Evolutionary conservation across 164 flowering plant genomes (phyloP).

Genomic region (Sedum album): DNA sequence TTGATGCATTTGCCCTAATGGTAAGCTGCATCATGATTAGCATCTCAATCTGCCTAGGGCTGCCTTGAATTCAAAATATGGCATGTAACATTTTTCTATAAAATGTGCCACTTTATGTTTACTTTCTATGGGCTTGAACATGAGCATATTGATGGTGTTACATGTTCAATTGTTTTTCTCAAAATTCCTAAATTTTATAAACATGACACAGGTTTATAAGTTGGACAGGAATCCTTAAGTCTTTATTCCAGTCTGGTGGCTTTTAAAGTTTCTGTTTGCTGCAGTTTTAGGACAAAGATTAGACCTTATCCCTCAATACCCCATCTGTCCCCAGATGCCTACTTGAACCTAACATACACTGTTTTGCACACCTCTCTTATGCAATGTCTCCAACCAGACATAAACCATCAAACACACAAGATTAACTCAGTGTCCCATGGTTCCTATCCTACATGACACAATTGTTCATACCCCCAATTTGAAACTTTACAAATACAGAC

Average conservation of each 20-base stretch:
- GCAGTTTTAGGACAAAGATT: background rate
- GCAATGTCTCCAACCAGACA: background rate
- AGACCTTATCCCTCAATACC: background rate
- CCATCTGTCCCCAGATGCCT: slow-evolving; percentile 1
- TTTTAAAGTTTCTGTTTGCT: background rate
- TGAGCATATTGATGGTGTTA: no score
- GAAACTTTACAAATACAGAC: background rate
- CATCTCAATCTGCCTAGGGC: no score
- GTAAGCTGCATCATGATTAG: no score
- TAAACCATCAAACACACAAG: background rate
- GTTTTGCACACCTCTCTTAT: background rate
- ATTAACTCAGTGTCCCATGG: background rate
- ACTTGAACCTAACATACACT: background rate
- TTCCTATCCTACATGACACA: background rate
- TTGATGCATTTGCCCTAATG: no score
- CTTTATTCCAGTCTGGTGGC: background rate
- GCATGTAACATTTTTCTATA: no score
- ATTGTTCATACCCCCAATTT: background rate
- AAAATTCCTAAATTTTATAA: no score
- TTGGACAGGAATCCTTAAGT: background rate
- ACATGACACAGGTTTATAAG: background rate
- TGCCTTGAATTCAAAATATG: no score
- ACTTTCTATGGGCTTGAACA: no score
- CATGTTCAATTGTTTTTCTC: no score
- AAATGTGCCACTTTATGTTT: no score